Percentiles rank a stretch among this genome's conserved stretches.
These are phyloP conservation scores for Ceriops decandra DNA, from an alignment of 345 rosid genomes.

Conservation along the genomic window DNA sequence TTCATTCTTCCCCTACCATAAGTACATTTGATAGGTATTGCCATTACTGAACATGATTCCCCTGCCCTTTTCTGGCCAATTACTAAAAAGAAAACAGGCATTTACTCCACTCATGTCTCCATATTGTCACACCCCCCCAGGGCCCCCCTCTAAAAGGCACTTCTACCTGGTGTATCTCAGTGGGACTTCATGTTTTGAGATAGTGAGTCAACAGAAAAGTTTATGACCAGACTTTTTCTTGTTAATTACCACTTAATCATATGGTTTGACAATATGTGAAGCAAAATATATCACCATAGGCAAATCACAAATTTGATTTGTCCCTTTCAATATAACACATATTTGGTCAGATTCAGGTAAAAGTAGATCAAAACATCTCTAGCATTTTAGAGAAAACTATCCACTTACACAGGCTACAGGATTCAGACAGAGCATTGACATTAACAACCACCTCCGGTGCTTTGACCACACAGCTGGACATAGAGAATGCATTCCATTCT, in stretches of 20 bases:
- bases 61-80: too few species aligned
- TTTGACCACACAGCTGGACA: slow-evolving; percentile 99
- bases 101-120: too few species aligned
- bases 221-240: background rate
- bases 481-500: slow-evolving; percentile 95
- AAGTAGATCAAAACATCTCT: background rate
- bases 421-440: slow-evolving; percentile 95
- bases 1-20: too few species aligned
- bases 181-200: too few species aligned
- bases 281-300: background rate
- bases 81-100: too few species aligned
- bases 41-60: too few species aligned
- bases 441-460: slow-evolving; percentile 93
- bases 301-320: slow-evolving; percentile 3
- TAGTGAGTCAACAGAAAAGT: too few species aligned
- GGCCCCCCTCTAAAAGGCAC: too few species aligned
- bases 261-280: too few species aligned
- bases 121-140: too few species aligned
- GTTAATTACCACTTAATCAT: background rate
- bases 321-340: background rate
- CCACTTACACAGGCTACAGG: slow-evolving; percentile 86
- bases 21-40: too few species aligned
- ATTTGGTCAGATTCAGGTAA: background rate
- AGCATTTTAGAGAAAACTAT: slow-evolving; percentile 5
- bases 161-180: too few species aligned